Evolutionary conservation across 345 rosid species (phyloP).

Genomic region (Jatropha curcas): DNA sequence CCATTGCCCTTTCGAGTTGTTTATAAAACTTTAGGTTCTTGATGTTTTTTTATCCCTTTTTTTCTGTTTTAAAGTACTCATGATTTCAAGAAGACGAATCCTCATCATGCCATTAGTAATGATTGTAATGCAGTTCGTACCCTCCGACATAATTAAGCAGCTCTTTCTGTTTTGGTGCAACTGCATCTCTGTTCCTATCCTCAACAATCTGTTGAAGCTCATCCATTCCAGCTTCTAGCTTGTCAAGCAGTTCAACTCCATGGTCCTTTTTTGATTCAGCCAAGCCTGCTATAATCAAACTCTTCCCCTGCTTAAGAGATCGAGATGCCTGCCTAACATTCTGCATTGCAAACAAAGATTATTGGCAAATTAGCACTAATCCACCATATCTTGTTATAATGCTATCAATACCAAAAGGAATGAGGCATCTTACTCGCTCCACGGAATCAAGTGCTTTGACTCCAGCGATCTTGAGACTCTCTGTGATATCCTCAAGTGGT

Average conservation of each 20-base stretch:
- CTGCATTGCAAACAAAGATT: constrained; percentile 39
- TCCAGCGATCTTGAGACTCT: constrained; percentile 87
- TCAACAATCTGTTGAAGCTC: constrained; percentile 86
- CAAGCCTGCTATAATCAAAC: constrained; percentile 66
- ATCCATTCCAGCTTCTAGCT: constrained; percentile 82
- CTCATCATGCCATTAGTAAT: background rate
- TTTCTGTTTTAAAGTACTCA: background rate
- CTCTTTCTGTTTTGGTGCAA: constrained; percentile 88
- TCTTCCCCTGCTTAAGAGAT: constrained; percentile 70
- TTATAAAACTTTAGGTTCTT: background rate
- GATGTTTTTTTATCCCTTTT: background rate
- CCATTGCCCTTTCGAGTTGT: background rate
- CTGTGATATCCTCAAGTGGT: constrained; percentile 93
- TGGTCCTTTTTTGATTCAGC: constrained; percentile 88
- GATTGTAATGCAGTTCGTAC: constrained; percentile 42
- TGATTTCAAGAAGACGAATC: background rate
- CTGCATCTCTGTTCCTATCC: constrained; percentile 85
- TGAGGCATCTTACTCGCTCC: constrained; percentile 61
- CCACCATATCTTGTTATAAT: background rate
- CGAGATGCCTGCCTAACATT: constrained; percentile 87
- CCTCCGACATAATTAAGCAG: constrained; percentile 84
- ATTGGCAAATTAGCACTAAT: background rate
- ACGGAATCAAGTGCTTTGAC: constrained; percentile 88
- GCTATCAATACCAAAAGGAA: constrained; percentile 1
- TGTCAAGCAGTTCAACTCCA: constrained; percentile 71